Percentiles rank a stretch among this genome's conserved stretches.
These are phyloP conservation scores for Lactifluus subvellereus DNA, from an alignment of 768 basidiomycete species.

Conservation along the genomic window DNA sequence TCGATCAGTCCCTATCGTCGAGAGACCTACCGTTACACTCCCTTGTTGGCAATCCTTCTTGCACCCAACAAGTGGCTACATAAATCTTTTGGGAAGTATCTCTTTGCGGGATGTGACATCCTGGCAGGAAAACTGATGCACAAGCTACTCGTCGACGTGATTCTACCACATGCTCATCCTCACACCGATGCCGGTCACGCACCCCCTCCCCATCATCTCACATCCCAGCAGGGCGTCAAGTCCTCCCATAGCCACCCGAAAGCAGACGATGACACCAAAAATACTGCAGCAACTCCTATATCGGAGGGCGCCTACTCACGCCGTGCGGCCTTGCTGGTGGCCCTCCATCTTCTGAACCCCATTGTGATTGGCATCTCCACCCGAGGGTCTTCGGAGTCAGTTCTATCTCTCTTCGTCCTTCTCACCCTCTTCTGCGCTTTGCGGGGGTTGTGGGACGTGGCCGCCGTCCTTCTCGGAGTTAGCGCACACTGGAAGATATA, in stretches of 20 bases:
- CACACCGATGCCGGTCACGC: background rate
- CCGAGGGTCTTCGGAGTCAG: constrained; percentile 89
- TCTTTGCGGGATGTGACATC: constrained; percentile 83
- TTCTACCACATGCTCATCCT: constrained; percentile 35
- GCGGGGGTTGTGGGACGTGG: constrained; percentile 50
- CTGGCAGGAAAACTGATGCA: constrained; percentile 71
- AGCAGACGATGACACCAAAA: background rate
- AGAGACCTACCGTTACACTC: constrained; percentile 95
- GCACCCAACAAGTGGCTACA: constrained; percentile 77
- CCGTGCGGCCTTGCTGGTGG: constrained; percentile 51
- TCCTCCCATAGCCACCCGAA: constrained; percentile 1
- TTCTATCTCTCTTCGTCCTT: constrained; percentile 77
- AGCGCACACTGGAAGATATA: constrained; percentile 98
- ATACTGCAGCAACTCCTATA: background rate
- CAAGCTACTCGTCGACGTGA: constrained; percentile 45
- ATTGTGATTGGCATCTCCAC: constrained; percentile 96
- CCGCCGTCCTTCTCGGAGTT: constrained; percentile 71
- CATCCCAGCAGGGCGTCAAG: background rate
- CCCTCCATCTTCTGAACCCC: constrained; percentile 85
- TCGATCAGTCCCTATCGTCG: constrained; percentile 75
- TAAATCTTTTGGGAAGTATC: constrained; percentile 83
- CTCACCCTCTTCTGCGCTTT: constrained; percentile 57
- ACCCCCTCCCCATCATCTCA: background rate
- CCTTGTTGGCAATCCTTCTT: constrained; percentile 77
- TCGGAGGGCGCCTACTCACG: background rate